Percentiles rank a stretch among this genome's conserved stretches.
phyloP scores from a whole-genome alignment of 2,329 filamentous ascomycete species.

The Epicoccum sorghinum region DNA sequence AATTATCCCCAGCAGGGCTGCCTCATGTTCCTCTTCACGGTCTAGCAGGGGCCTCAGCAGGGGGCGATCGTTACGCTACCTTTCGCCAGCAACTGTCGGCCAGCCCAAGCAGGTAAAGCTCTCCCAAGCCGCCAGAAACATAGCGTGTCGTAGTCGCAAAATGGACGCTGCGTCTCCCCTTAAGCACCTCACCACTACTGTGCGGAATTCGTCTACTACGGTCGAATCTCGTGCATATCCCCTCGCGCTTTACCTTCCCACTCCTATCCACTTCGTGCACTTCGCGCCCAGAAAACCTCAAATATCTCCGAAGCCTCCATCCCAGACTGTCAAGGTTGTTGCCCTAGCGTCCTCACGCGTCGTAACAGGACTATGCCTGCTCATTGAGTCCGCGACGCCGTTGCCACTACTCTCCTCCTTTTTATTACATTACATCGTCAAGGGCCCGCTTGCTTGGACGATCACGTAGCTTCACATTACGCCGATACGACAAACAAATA shows the following conservation, averaged over 20 bases:
- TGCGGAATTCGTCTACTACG: constrained; percentile 23
- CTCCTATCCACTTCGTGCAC: constrained; percentile 18
- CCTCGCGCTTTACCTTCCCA: constrained; percentile 34
- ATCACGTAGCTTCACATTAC: constrained; percentile 34
- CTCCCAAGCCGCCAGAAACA: constrained; percentile 21
- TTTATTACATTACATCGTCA: constrained; percentile 36
- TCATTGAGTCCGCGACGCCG: constrained; percentile 34
- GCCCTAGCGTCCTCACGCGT: constrained; percentile 29
- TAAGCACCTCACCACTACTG: constrained; percentile 26
- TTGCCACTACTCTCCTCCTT: constrained; percentile 23
- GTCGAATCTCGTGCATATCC: constrained; percentile 35
- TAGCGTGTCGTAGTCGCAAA: constrained; percentile 39
- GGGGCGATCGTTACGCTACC: constrained; percentile 41
- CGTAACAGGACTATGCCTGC: constrained; percentile 35
- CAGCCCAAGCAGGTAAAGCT: constrained; percentile 13
- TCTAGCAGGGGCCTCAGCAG: constrained; percentile 33
- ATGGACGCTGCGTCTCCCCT: constrained; percentile 28
- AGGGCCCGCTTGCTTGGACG: constrained; percentile 31
- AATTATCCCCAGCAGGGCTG: constrained; percentile 39
- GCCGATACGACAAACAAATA: constrained; percentile 28
- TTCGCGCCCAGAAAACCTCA: constrained; percentile 23
- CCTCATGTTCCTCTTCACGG: constrained; percentile 25
- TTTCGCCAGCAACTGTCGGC: constrained; percentile 27
- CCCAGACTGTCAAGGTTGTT: constrained; percentile 21
- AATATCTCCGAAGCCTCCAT: constrained; percentile 30